Evolutionary conservation across 2,329 filamentous ascomycete species (phyloP), one percentile per base, ranked within the genome.

Genomic region (Metarhizium anisopliae): DNA sequence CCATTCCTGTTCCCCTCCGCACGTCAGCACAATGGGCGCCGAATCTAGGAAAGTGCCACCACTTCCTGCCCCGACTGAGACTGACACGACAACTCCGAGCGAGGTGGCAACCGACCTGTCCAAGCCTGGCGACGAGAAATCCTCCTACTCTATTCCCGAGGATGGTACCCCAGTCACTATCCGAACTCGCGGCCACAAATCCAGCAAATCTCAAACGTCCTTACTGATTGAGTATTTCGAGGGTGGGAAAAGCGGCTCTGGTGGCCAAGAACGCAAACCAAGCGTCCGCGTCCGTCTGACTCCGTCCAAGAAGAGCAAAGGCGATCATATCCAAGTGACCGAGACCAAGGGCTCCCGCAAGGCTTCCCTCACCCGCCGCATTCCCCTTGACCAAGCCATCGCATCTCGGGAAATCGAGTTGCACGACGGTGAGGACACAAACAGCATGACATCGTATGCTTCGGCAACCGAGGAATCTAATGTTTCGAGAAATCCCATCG

Each of bases 161-260:
- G 89, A 94, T 82, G 90, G 89, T 68, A 93, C 89, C 54, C 91
- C 92, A 47, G 86, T 99, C 66, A 97, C 90, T 58, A 95, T 99
- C 70, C 85, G 87, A 68, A 96, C 93, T 49, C 83, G 81, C 58
- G 79, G 82, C 64, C 79, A 82, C 67, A 75, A 73, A 61, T 66
- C 76, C 59, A 80, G 75, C 67, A 74, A 82, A 64, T 95, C 90
- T 50, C 91, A 95, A 74, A 95, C 92, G 42, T 95, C 90, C 56
- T 79, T 96, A 62, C 78, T 96, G 64, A 96, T 96, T 66, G 92
- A 96, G 74, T 96, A 95, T 72, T 96, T 95, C 66, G 92, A 96
- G 73, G 89, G 85, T 62, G 84, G 86, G 60, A 92, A 89, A 55
- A 72, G 78, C 56, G 76, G 77, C 60, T 68, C 73, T 47, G 74